These are phyloP conservation scores for Starmerella apicola DNA, from an alignment of 805 yeast species.

Conservation along the genomic window DNA sequence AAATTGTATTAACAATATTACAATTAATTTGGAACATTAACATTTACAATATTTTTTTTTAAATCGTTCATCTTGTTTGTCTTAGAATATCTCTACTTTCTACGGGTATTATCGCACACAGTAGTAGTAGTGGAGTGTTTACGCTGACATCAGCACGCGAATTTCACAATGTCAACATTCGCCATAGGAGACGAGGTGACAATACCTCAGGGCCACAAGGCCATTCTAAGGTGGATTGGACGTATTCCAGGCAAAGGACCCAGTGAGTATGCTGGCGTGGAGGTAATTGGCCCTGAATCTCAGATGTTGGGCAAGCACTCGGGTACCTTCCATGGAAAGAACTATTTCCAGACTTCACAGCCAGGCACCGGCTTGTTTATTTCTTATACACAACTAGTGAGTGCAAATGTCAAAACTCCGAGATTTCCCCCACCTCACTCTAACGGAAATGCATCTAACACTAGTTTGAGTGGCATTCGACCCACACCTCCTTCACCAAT, in stretches of 20 bases:
- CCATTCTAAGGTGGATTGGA: slow-evolving; percentile 60
- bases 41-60: too few relatives aligned
- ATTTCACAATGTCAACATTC: slow-evolving; percentile 13
- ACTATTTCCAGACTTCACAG: slow-evolving; percentile 51
- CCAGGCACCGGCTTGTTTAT: slow-evolving; percentile 70
- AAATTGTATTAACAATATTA: too few relatives aligned
- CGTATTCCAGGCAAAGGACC: slow-evolving; percentile 48
- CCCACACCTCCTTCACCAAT: background rate
- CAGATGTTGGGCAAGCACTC: slow-evolving; percentile 64
- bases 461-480: too few relatives aligned
- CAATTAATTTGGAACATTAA: too few relatives aligned
- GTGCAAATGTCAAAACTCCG: slow-evolving; percentile 14
- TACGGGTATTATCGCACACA: too few relatives aligned
- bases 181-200: slow-evolving; percentile 28
- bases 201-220: slow-evolving; percentile 57
- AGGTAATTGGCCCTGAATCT: slow-evolving; percentile 47
- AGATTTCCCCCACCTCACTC: background rate
- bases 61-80: too few relatives aligned
- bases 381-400: slow-evolving; percentile 25
- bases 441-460: too few relatives aligned
- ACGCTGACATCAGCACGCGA: background rate
- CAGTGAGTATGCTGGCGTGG: slow-evolving; percentile 81
- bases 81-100: too few relatives aligned
- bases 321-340: slow-evolving; percentile 63
- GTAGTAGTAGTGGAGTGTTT: too few relatives aligned